A percentile compares a stretch with the other conserved stretches of the same genome.
phyloP scores from a whole-genome alignment of 768 basidiomycete genomes.

The Rhodotorula taiwanensis region DNA sequence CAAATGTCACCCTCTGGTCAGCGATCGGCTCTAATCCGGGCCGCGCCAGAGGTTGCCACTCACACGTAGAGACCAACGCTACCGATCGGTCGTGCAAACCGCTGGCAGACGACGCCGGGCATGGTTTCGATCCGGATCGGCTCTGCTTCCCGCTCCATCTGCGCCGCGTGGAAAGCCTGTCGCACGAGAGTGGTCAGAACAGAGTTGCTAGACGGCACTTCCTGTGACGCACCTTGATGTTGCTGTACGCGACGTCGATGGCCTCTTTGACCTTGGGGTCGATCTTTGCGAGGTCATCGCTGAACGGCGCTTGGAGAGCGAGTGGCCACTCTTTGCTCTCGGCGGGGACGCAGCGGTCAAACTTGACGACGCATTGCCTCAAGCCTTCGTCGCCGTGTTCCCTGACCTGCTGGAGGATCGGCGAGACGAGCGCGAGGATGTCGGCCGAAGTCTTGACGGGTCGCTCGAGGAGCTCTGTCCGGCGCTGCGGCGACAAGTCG shows the following conservation, averaged over 20 bases:
- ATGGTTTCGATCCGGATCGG: constrained; percentile 81
- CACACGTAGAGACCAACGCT: constrained; percentile 87
- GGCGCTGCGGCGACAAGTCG: constrained; percentile 5
- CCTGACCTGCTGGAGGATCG: constrained; percentile 85
- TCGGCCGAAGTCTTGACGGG: constrained; percentile 78
- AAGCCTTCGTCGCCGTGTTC: constrained; percentile 76
- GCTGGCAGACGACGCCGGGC: constrained; percentile 93
- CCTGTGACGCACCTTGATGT: constrained; percentile 54
- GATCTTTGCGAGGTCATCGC: constrained; percentile 54
- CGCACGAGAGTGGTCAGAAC: background rate
- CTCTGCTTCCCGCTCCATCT: constrained; percentile 57
- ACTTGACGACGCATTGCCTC: constrained; percentile 81
- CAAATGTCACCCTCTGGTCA: background rate
- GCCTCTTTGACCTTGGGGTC: constrained; percentile 63
- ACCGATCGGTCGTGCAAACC: constrained; percentile 89
- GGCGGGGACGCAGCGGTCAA: constrained; percentile 70
- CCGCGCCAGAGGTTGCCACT: background rate
- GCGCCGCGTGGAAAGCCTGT: constrained; percentile 77
- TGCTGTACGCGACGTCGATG: constrained; percentile 82
- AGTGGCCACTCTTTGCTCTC: constrained; percentile 52
- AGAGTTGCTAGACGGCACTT: background rate
- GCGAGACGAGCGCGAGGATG: constrained; percentile 88
- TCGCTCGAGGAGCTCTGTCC: constrained; percentile 46
- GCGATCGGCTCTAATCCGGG: too few species aligned
- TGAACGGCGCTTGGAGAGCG: constrained; percentile 66